Base-by-base conservation (phyloP, 2,329 filamentous ascomycete genomes). In the Cercospora brassicicola region DNA sequence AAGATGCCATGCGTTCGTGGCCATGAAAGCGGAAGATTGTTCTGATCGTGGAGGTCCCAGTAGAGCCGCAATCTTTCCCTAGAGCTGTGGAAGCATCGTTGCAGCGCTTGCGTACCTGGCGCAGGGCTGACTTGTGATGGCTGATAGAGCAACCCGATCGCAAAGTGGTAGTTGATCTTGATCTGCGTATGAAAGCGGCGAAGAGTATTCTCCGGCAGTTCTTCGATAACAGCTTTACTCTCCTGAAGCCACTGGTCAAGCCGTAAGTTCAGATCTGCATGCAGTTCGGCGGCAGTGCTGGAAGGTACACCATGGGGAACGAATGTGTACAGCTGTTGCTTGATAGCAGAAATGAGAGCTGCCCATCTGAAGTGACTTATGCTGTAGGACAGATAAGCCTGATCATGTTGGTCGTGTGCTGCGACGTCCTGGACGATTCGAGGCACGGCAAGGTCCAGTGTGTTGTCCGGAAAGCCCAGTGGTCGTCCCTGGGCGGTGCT, bases 281-380 rank as follows among this genome's bases (percentile, higher is more conserved):
- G 59, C 36, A 62, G 8, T 30, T 28, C 59, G 15, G 42, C 39
- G 4, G n/a, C 39, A 23, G 59, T 48, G 26, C 31, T 20, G 10
- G 30, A 23, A 31, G 13, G 11, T 8, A 18, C 56, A 39, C 6
- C 18, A 4, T 23, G 15, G 1, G 15, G 26, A 10, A 51, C 8
- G 36, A 65, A 65, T 5, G 61, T 30, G 36, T 67, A 67, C 15
- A 67, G 45, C 9, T 53, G 60, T 26, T 67, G 56, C 18, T 67
- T 67, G 23, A 60, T 53, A 33, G 57, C 55, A 9, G 65, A 64
- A 5, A 64, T 42, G 28, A 64, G 36, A 23, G 13, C 28, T 13
- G 65, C 65, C 65, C 65, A 67, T 26, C 39, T 33, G 65, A 64
- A 67, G 31, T 55, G 65, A 8, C 53, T n/a, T 10, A 60, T 48